Base-by-base conservation (phyloP, 768 basidiomycete genomes). In the Imleria badia region DNA sequence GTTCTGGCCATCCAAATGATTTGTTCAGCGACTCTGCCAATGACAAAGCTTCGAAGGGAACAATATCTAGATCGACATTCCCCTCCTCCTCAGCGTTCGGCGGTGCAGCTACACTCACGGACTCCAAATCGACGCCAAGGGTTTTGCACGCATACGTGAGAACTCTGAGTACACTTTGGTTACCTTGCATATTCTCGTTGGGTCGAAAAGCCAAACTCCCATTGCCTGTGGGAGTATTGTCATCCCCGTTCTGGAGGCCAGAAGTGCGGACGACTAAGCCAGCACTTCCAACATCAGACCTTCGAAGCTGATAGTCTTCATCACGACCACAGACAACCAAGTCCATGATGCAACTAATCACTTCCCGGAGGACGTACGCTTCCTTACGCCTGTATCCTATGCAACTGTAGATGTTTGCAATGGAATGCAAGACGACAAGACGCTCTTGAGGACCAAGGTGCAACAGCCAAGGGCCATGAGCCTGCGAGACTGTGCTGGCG, bases 331-430 rank as follows among this genome's bases (percentile, higher is more conserved):
- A 90, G n/a, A 94, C 89, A 54, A 96, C 74, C 51, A 93, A 78
- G 66, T 94, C 94, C 75, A 95, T 76, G 50, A 93, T 71, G 60
- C 89, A 89, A 10, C 89, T 91, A 20, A 95, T 77, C 40, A 97
- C 80, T 66, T 98, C 94, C 12, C 96, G 80, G 23, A 94, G 76
- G 38, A 94, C 75, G 63, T 90, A 89, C 0, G 86, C 89, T 72
- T 97, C 95, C 73, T 96, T 96, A 44, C 97, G 80, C 49, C 77
- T 81, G 68, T 94, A 91, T 10, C 92, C 94, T 6, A 99, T 69
- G 59, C 84, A 87, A 12, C 86, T 80, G 69, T 89, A 95, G 43
- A 92, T 73, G 58, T 84, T 84, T 0, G 90, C 89, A 44, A 86
- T 81, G 34, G 79, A 77, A 60, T 89, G 85, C 52, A 92, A 76